phyloP scores from a whole-genome alignment of 2,329 filamentous ascomycete genomes.

The Diaporthe destruens region DNA sequence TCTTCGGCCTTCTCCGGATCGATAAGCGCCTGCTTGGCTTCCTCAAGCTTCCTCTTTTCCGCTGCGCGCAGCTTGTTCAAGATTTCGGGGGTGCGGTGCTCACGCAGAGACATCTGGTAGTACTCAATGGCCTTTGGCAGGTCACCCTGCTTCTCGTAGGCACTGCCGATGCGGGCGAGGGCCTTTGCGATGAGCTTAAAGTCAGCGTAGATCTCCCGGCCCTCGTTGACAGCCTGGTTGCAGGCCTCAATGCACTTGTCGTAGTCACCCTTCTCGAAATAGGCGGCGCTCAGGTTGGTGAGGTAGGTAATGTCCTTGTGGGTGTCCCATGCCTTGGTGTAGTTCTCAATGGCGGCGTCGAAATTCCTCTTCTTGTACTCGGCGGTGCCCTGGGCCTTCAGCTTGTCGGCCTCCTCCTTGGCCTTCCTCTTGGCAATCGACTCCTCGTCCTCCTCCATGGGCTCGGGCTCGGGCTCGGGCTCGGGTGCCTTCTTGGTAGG shows the following conservation, averaged over 20 bases:
- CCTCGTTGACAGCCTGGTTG: conserved; percentile 89
- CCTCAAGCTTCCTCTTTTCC: conserved; percentile 86
- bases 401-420: conserved; percentile 91
- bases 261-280: conserved; percentile 97
- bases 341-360: conserved; percentile 93
- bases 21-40: conserved; percentile 83
- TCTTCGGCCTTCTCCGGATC: conserved; percentile 94
- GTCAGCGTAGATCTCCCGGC: conserved; percentile 89
- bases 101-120: conserved; percentile 94
- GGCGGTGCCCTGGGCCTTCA: conserved; percentile 94
- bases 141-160: conserved; percentile 92
- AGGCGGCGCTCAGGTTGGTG: conserved; percentile 93
- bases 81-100: conserved; percentile 95
- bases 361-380: conserved; percentile 99
- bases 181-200: conserved; percentile 99
- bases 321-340: conserved; percentile 92
- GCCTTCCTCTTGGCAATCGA: conserved; percentile 86
- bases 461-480: conserved; percentile 74
- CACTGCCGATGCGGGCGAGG: conserved; percentile 94
- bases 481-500: conserved; percentile 69
- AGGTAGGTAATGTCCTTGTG: conserved; percentile 98
- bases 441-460: conserved; percentile 83
- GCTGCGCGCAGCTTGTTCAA: conserved; percentile 91
- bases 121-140: conserved; percentile 83
- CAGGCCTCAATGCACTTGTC: conserved; percentile 88